Percentiles rank a stretch among this genome's conserved stretches.
Conservation (phyloP, 108 stramenopile species). For the Stephanodiscus triporus region DNA sequence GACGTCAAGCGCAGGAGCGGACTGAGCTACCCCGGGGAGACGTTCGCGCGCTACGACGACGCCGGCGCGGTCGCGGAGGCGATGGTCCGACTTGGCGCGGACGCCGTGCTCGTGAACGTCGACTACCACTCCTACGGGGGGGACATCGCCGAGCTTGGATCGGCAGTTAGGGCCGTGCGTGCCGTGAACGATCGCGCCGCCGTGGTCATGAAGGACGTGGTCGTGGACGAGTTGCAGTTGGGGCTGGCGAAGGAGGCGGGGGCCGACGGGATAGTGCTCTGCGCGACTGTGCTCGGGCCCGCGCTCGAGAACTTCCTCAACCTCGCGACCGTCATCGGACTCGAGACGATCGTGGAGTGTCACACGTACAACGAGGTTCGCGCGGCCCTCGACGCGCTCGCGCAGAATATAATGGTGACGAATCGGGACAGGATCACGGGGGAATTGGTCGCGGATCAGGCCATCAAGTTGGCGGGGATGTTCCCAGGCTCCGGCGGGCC, state of each 20-base stretch:
- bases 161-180: slow-evolving; percentile 75
- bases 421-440: slow-evolving; percentile 83
- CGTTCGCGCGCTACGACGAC: slow-evolving; percentile 84
- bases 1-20: slow-evolving; percentile 82
- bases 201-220: slow-evolving; percentile 92
- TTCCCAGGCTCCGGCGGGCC: slow-evolving; percentile 89
- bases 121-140: slow-evolving; percentile 88
- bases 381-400: slow-evolving; percentile 76
- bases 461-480: slow-evolving; percentile 80
- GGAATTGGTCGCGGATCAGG: slow-evolving; percentile 73
- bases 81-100: slow-evolving; percentile 88
- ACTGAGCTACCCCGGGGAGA: slow-evolving; percentile 73
- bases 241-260: slow-evolving; percentile 90
- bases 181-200: slow-evolving; percentile 69
- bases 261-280: slow-evolving; percentile 82
- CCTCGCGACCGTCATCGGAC: slow-evolving; percentile 83
- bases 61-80: slow-evolving; percentile 88
- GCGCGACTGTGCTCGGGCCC: slow-evolving; percentile 83
- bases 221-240: slow-evolving; percentile 90
- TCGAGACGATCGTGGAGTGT: slow-evolving; percentile 91
- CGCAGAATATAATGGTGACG: slow-evolving; percentile 82
- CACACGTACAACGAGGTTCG: slow-evolving; percentile 88
- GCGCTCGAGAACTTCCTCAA: slow-evolving; percentile 84
- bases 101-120: slow-evolving; percentile 89
- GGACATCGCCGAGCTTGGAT: slow-evolving; percentile 77